Base-by-base conservation (phyloP, 1,139 yeast species). In the Saccharomycopsis hybrid region DNA sequence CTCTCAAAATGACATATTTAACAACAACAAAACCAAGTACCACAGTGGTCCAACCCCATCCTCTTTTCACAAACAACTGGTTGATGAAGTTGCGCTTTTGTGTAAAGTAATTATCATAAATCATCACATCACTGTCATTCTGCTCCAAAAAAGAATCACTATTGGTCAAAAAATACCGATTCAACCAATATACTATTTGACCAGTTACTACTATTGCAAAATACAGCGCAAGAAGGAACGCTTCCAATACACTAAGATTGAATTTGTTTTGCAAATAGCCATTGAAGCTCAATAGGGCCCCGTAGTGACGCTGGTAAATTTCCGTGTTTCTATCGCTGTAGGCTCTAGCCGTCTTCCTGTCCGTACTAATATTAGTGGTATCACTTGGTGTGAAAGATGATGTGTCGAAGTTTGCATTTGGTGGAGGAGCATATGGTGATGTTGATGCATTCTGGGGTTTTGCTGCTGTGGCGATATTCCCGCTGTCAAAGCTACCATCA, bases 1-100 rank as follows among this genome's bases (percentile, higher is more conserved):
- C 55, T 52, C 53, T 35, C 3, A 44, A 30, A 9, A 31, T 7
- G 18, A 28, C 5, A 18, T 54, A 58, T 28, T 58, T 51, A 28
- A 58, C 46, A 18, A 59, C 42, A 44, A 66, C 55, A 53, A 61
- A 56, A 54, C 60, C 55, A 41, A 65, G 75, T 4, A 72, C 70
- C 2, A 74, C 3, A 0, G 89, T 74, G 1, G 96, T 89, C 97
- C 97, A 92, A 13, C 80, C 74, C 98, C 98, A 92, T 2, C 97
- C 97, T 41, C 73, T 73, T 61, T 92, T 92, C 42, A 90, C 96
- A 63, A 92, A 85, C 3, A 75, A 48, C 35, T 74, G 75, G 64
- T 92, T 92, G 55, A 90, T 63, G 24, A 89, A 44, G 63, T 85
- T 85, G 42, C 73, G 66, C 62, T 82, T 84, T 54, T 77, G 68